These are phyloP conservation scores for Carallia pectinifolia DNA, from an alignment of 345 rosid genomes.

Conservation along the genomic window DNA sequence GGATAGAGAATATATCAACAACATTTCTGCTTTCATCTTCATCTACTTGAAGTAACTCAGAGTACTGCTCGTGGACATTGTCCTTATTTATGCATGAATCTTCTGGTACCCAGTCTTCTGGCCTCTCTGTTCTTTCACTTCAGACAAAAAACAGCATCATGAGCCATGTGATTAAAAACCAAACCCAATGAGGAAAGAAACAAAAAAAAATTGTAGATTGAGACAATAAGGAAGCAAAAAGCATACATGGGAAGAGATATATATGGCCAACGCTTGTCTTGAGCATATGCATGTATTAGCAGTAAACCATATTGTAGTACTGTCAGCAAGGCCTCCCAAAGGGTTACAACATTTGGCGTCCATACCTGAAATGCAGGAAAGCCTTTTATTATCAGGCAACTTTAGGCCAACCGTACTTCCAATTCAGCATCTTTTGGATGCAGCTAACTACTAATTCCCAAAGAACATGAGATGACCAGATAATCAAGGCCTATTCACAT, in stretches of 20 bases:
- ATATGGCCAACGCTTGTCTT: slow-evolving; percentile 96
- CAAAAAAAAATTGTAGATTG: background rate
- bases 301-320: slow-evolving; percentile 79
- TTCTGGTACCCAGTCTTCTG: slow-evolving; percentile 93
- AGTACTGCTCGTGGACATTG: slow-evolving; percentile 37
- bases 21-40: slow-evolving; percentile 47
- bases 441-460: slow-evolving; percentile 3
- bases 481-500: background rate
- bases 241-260: slow-evolving; percentile 80
- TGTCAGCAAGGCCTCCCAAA: slow-evolving; percentile 85
- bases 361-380: slow-evolving; percentile 57
- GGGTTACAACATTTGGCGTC: slow-evolving; percentile 80
- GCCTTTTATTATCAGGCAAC: slow-evolving; percentile 5
- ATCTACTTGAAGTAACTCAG: slow-evolving; percentile 38
- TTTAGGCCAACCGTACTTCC: slow-evolving; percentile 12
- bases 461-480: too few relatives aligned
- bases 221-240: slow-evolving; percentile 13
- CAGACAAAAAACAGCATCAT: slow-evolving; percentile 17
- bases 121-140: slow-evolving; percentile 78
- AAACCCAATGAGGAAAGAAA: background rate
- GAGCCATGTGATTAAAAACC: slow-evolving; percentile 13
- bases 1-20: slow-evolving; percentile 88
- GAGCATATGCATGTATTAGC: slow-evolving; percentile 76
- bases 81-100: slow-evolving; percentile 35
- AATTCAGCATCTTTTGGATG: background rate